These are phyloP conservation scores for Lentinus brumalis DNA, from an alignment of 768 basidiomycete species.

Conservation along the genomic window DNA sequence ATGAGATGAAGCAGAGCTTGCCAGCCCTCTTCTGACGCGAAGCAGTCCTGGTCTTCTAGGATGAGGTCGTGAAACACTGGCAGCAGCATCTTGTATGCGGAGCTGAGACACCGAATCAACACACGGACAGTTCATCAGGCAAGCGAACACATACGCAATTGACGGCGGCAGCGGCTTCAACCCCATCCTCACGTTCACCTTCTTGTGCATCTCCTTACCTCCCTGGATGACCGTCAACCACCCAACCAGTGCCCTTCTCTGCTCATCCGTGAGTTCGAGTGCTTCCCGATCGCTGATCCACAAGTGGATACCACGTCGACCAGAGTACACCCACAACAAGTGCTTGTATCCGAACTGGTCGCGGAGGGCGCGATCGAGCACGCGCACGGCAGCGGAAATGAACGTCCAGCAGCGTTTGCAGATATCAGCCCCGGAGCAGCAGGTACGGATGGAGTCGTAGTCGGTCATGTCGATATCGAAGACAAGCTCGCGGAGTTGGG, in stretches of 20 bases:
- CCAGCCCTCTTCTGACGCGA: conserved; percentile 68
- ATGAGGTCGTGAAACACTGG: conserved; percentile 66
- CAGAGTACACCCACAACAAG: conserved; percentile 97
- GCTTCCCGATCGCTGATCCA: conserved; percentile 95
- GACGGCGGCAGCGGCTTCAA: conserved; percentile 66
- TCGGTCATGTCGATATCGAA: conserved; percentile 99
- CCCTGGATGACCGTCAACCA: conserved; percentile 85
- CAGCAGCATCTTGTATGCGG: conserved; percentile 16
- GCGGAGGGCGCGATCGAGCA: conserved; percentile 76
- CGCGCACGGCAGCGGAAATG: conserved; percentile 88
- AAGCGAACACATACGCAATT: conserved; percentile 50
- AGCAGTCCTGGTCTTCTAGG: conserved; percentile 84
- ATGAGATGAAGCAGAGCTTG: conserved; percentile 74
- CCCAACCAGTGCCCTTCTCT: conserved; percentile 82
- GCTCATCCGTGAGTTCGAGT: conserved; percentile 88
- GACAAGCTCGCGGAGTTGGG: conserved; percentile 86
- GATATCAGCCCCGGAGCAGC: conserved; percentile 89
- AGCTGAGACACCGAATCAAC: conserved; percentile 1
- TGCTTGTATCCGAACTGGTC: conserved; percentile 91
- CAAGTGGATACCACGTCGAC: conserved; percentile 96
- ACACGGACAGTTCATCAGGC: neutral
- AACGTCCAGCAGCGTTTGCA: conserved; percentile 94
- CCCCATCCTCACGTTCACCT: conserved; percentile 67
- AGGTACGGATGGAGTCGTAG: conserved; percentile 93
- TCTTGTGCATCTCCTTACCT: conserved; percentile 79